A percentile compares a stretch with the other conserved stretches of the same genome.
Conservation (phyloP, 768 basidiomycete genomes). For the Leccinum boreale region DNA sequence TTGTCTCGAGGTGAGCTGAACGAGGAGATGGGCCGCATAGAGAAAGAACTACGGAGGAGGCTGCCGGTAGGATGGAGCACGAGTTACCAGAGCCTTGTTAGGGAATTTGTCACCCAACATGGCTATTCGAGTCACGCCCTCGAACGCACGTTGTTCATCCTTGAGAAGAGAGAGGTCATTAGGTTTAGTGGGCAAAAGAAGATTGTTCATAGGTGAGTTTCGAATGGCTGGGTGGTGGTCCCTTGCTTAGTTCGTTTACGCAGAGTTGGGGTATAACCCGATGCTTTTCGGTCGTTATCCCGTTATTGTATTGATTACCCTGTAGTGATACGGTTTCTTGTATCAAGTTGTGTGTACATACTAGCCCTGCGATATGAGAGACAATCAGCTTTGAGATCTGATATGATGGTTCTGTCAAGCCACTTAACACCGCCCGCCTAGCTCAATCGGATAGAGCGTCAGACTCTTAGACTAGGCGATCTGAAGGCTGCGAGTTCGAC, state of each 20-base stretch:
- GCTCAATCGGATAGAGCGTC: conserved; percentile 69
- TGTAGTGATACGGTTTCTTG: conserved; percentile 2
- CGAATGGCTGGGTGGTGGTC: not conserved
- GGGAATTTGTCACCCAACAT: conserved; percentile 92
- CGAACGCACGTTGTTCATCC: conserved; percentile 83
- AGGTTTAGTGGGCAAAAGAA: conserved; percentile 65
- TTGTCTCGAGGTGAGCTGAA: conserved; percentile 88
- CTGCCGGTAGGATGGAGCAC: conserved; percentile 96
- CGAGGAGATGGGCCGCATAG: conserved; percentile 89
- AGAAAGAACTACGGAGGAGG: conserved; percentile 77
- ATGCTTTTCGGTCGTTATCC: not conserved
- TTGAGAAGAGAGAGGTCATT: conserved; percentile 96
- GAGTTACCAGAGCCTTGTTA: conserved; percentile 88
- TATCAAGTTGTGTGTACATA: not conserved
- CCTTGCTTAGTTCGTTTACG: conserved; percentile 2
- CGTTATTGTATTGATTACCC: not conserved
- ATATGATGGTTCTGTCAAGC: not conserved
- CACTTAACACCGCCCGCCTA: conserved; percentile 44
- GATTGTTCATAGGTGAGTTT: conserved; percentile 46
- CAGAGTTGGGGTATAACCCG: conserved; percentile 30
- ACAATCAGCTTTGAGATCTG: not conserved
- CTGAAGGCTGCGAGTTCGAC: conserved; percentile 65
- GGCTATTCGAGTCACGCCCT: conserved; percentile 88
- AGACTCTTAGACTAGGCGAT: conserved; percentile 55
- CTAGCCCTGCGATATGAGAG: not conserved